Base-by-base conservation (phyloP, 1,284 basidiomycete genomes). In the Tilletiaria anomala region DNA sequence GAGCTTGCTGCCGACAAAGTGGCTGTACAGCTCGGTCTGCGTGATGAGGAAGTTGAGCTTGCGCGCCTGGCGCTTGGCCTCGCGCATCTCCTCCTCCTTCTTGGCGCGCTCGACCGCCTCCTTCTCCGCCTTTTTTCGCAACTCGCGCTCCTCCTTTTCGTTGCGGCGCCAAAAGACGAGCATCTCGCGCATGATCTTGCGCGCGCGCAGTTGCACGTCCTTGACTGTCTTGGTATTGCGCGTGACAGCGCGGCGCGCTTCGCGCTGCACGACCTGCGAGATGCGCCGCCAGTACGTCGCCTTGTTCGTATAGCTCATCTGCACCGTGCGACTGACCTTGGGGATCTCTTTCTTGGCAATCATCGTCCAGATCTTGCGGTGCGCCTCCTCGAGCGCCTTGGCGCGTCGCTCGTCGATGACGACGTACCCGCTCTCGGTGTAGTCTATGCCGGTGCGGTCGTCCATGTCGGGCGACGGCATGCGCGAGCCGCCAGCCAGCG, bases 11-110 rank as follows among this genome's bases (percentile, higher is more conserved):
- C 93, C 91, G 46, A 99, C 87, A 73, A 97, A 97, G 73, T 99
- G 93, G 55, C 86, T 93, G 71, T 97, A 99, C 10, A 97, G 76
- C 69, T 99, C 93, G 10, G 93, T 97, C 70, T 97, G 93, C 47
- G 87, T 96, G 70, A 99, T 91, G 68, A 99, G 73, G 73, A 97
- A 99, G 71, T 97, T 94, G 44, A 99, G 78, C 70, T 97, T 97
- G 54, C 93, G 78, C 3, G 89, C 84, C 70, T 94, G 88, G 39
- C 93, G 75, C 45, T 91, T 84, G 20, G 85, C 82, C 70, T 99
- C 93, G 38, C 93, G 78, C 66, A 82, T 85, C 71, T 97, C 93
- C 69, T 97, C 93, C 68, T 97, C 93, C 32, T 87, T 73, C 69
- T 83, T 88, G 31, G 87, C 55, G 37, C 57, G 58, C 15, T 65